Evolutionary conservation across 2,329 filamentous ascomycete genomes (phyloP), one percentile per base, ranked within the genome.

Genomic region (Exophiala spinifera): DNA sequence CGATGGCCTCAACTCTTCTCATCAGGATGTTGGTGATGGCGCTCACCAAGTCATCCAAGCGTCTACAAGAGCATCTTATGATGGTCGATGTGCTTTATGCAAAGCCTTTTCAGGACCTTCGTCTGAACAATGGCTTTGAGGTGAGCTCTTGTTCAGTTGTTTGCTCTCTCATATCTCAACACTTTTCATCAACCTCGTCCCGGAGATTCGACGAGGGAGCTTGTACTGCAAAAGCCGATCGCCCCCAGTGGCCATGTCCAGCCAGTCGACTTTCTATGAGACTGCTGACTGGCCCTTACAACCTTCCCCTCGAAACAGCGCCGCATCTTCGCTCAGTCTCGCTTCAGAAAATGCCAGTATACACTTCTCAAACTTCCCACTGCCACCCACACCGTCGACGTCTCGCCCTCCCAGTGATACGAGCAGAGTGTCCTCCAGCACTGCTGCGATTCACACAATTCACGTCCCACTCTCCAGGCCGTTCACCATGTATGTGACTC

Each of bases 231-330:
- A 7, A 25, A 44, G 42, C 23, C 20, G 42, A 44, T 25, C 8
- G 42, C 21, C 28, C 44, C 19, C 14, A 34, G 46, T 37, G 51
- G 53, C 55, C 25, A 60, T 57, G 49, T 55, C 49, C 40, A 52
- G 60, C 63, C 64, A 65, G 59, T 58, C 60, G 59, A 52, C 53
- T 60, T 67, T 59, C 43, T 49, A 61, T 37, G 67, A 69, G 17
- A 63, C 61, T 25, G 60, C 61, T 21, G 67, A 70, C 51, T 70
- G 68, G 67, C 64, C 64, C 46, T 62, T 66, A 50, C 64, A 56
- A 17, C 53, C 60, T 10, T 57, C 63, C 28, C 59, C 53, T 17
- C 64, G 65, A 46, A 56, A 64, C 40, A 65, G 64, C 57, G 64
- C 61, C 40, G 49, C 67, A n/a, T 66, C 66, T 46, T 63, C 64